Base-by-base conservation (phyloP, 371 early-diverging fungal genomes). In the Lichtheimia corymbifera region DNA sequence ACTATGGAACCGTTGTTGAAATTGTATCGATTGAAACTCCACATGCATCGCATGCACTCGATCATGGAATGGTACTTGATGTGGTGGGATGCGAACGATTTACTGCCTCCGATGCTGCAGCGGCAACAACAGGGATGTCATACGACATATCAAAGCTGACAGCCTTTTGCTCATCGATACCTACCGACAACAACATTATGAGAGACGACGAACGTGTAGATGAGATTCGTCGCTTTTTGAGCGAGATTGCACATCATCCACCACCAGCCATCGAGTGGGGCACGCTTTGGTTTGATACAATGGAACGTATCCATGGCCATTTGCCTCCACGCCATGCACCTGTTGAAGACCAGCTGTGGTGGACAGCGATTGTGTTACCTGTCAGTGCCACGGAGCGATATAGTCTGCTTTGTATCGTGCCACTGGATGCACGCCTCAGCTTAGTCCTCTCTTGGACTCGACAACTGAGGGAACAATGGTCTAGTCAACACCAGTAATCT, bases 361-460 rank as follows among this genome's bases (percentile, higher is more conserved):
- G 88, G 86, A 64, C 81, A 0, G 85, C 80, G 6, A 68, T 71
- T 27, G 76, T 84, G 13, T 45, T 87, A 35, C 86, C 88, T 22
- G 70, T 87, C 4, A 70, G 68, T 18, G 69, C 69, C 40, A 43
- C 65, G 27, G 85, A 85, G 24, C 67, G 79, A 35, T 79, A 75
- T 51, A 70, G 61, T 14, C 54, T 87, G 6, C 58, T 87, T 6
- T 59, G 64, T 35, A 65, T 70, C 35, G 40, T 50, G 0, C 58
- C 75, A 4, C 68, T 81, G 6, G 63, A 72, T 17, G 72, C 80
- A 50, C 65, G 85, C 5, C 64, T 86, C 3, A 40, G 61, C 15
- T 62, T 73, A 5, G 73, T 84, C 11, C 53, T 74, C 18, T 47
- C 59, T 15, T 85, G 87, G 85, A 76, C 84, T 20, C 55, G 53